Percentiles rank a stretch among this genome's conserved stretches.
phyloP scores from a whole-genome alignment of 805 yeast species.

The Saturnispora galanensis region DNA sequence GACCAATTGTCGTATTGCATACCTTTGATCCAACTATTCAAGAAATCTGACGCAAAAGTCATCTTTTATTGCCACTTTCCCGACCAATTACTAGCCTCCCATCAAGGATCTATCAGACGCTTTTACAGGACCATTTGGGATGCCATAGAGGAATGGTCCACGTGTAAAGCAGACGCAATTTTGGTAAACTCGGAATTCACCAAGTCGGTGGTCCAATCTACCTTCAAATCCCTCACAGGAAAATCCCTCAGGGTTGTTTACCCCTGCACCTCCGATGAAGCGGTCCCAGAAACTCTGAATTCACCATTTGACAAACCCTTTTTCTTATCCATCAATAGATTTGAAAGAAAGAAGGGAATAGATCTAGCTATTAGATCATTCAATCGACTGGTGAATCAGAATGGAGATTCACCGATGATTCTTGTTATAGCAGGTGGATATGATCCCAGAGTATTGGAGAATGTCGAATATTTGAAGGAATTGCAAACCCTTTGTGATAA shows the following conservation, averaged over 20 bases:
- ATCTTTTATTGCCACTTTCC: conserved; percentile 96
- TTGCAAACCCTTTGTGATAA: conserved; percentile 39
- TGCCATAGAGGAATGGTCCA: conserved; percentile 70
- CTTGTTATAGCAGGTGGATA: conserved; percentile 74
- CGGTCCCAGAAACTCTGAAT: too few relatives aligned
- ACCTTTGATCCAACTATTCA: conserved; percentile 52
- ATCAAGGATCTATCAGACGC: conserved; percentile 43
- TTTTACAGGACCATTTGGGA: conserved; percentile 80
- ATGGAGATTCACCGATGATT: conserved; percentile 39
- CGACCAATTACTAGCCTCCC: conserved; percentile 66
- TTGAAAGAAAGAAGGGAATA: conserved; percentile 78
- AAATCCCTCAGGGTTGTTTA: conserved; percentile 49
- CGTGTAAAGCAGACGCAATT: conserved; percentile 62
- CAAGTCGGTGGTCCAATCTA: conserved; percentile 49
- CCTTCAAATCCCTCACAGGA: conserved; percentile 40
- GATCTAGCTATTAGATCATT: conserved; percentile 68
- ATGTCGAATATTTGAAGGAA: conserved; percentile 59
- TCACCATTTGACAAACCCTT: conserved; percentile 24
- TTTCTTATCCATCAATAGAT: conserved; percentile 76
- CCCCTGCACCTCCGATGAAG: conserved; percentile 40
- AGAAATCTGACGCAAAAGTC: conserved; percentile 35
- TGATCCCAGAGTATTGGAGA: conserved; percentile 67
- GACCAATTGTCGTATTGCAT: conserved; percentile 84
- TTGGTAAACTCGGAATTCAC: conserved; percentile 90
- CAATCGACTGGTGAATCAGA: conserved; percentile 29